phyloP scores from a whole-genome alignment of 75 land plant species.

The Larix kaempferi region DNA sequence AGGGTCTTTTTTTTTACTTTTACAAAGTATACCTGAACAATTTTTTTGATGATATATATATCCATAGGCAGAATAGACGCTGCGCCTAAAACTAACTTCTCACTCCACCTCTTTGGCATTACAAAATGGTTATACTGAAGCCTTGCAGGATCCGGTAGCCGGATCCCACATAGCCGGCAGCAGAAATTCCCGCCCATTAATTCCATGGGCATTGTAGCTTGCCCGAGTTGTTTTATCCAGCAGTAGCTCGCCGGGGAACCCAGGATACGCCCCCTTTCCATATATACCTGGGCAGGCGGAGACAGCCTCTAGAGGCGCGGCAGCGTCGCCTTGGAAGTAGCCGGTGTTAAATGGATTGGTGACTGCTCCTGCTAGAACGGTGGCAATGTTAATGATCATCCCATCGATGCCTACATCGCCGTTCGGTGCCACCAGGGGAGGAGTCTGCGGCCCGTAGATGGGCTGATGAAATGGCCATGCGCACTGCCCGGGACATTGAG shows the following conservation, averaged over 20 bases:
- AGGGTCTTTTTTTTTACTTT: too few species aligned
- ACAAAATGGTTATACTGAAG: slow-evolving; percentile 10
- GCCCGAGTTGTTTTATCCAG: slow-evolving; percentile 54
- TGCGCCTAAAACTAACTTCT: too few species aligned
- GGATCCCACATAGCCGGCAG: slow-evolving; percentile 76
- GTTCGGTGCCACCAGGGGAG: slow-evolving; percentile 62
- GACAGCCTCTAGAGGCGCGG: slow-evolving; percentile 62
- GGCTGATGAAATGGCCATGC: slow-evolving; percentile 82
- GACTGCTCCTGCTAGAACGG: slow-evolving; percentile 52
- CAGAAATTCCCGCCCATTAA: slow-evolving; percentile 48
- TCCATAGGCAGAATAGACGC: too few species aligned
- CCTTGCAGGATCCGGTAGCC: slow-evolving; percentile 38
- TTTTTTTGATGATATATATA: too few species aligned
- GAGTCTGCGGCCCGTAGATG: slow-evolving; percentile 55
- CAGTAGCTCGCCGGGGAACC: slow-evolving; percentile 60
- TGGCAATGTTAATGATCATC: slow-evolving; percentile 65
- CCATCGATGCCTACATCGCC: slow-evolving; percentile 69
- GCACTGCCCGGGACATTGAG: slow-evolving; percentile 75
- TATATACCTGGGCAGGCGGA: slow-evolving; percentile 70
- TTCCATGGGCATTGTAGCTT: slow-evolving; percentile 71
- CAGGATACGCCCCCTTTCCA: slow-evolving; percentile 68
- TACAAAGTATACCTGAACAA: too few species aligned
- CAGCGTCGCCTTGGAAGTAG: slow-evolving; percentile 58
- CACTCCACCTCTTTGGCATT: too few species aligned
- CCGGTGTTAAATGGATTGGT: slow-evolving; percentile 70